Base-by-base conservation (phyloP, 169 alveolate species). In the Cryptosporidium tyzzeri region DNA sequence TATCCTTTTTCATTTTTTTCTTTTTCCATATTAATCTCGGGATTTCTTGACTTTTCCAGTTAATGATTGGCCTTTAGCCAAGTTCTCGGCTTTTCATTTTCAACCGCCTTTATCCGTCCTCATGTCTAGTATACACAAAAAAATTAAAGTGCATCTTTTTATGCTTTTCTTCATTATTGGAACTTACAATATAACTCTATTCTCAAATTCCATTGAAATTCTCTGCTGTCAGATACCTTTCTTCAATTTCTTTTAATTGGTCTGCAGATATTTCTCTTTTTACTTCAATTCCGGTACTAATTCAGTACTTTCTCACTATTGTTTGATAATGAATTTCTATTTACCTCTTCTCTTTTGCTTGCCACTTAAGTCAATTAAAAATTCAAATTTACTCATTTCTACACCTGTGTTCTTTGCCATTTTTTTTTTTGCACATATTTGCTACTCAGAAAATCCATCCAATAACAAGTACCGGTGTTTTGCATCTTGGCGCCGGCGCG, bases 1-100 rank as follows among this genome's bases (percentile, higher is more conserved):
- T 73, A 6, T 18, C 7, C 35, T 48, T 50, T 29, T 26, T 31
- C 86, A 50, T 53, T 37, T 33, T 62, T 59, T 51, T 41, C 68
- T 29, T 10, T 73, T 33, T 29, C 70, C 86, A 73, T 73, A 21
- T 33, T 73, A 73, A 37, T 55, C 55, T 53, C 16, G 14, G 35
- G 26, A 10, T 55, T 73, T 70, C 84, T 50, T 31, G 71, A 65
- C 71, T 37, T 65, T 33, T 65, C 53, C 26, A 65, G 51, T 65
- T 55, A 55, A 26, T 55, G 67, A 55, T 23, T 55, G 35, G 67
- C 71, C 71, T 65, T 33, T 65, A 31, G 50, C 71, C 71, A 7
- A 6, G 33, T 37, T 65, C 50, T 53, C 16, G 44, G 23, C 9
- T 65, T 65, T 9, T 14, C 7, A 33, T 14, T 65, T 65, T 23